Evolutionary conservation across 164 flowering plant genomes (phyloP).

Genomic region (Umbellularia californica): DNA sequence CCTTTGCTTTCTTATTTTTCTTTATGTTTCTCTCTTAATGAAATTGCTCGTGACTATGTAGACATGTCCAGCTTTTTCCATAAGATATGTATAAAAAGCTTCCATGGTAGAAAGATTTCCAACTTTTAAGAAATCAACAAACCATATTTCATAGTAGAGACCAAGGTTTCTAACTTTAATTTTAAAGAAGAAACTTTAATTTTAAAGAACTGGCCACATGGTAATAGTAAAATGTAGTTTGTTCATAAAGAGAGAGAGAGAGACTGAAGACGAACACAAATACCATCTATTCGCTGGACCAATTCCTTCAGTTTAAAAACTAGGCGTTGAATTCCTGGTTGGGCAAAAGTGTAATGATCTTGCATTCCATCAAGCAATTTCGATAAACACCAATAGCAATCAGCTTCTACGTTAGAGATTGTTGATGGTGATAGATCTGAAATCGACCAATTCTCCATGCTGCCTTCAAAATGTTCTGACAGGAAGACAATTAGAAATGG

Average conservation of each 20-base stretch:
- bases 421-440: conserved; percentile 50
- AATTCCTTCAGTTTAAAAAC: conserved; percentile 93
- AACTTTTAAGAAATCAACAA: not conserved
- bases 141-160: not conserved
- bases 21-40: too few species aligned
- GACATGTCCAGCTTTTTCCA: not conserved
- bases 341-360: conserved; percentile 99
- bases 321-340: conserved; percentile 96
- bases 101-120: not conserved
- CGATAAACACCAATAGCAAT: conserved; percentile 95
- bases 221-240: too few species aligned
- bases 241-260: not conserved
- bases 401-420: conserved; percentile 80
- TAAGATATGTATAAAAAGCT: too few species aligned
- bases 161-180: not conserved
- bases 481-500: conserved; percentile 94
- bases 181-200: too few species aligned
- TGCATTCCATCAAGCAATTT: conserved; percentile 98
- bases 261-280: not conserved
- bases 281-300: conserved; percentile 95
- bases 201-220: too few species aligned
- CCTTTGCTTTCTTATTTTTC: too few species aligned
- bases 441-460: conserved; percentile 70
- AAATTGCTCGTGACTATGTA: too few species aligned
- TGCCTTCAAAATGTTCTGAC: conserved; percentile 79